Conservation (phyloP, 257 asterid genomes). For the Perilla frutescens region DNA sequence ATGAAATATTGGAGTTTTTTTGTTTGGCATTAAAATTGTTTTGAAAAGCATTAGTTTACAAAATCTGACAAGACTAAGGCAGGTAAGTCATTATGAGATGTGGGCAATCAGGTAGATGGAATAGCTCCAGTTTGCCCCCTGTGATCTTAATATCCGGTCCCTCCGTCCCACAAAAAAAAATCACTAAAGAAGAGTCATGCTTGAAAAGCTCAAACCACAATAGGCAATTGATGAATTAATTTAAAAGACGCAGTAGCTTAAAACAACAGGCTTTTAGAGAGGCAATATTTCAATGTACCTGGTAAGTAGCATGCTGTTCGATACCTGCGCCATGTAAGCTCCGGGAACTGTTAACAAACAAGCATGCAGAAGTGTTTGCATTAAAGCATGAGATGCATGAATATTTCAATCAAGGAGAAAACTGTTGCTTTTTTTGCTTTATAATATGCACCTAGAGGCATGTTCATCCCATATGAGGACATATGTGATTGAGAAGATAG, state of each 20-base stretch:
- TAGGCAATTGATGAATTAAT: neutral
- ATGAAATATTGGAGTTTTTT: neutral
- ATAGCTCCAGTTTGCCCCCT: neutral
- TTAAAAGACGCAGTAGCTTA: neutral
- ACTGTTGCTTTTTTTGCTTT: neutral
- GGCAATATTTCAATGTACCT: slow-evolving; percentile 43
- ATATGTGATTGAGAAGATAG: slow-evolving; percentile 40
- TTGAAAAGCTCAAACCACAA: neutral
- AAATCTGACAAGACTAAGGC: slow-evolving; percentile 24
- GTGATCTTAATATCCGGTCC: neutral
- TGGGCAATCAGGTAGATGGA: neutral
- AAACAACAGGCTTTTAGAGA: slow-evolving; percentile 2
- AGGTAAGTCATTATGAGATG: slow-evolving; percentile 32
- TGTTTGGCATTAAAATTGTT: neutral
- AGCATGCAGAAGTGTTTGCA: slow-evolving; percentile 9
- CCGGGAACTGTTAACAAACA: slow-evolving; percentile 44
- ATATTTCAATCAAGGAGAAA: neutral
- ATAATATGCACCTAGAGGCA: slow-evolving; percentile 54
- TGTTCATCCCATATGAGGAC: slow-evolving; percentile 52
- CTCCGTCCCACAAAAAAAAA: neutral
- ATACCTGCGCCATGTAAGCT: slow-evolving; percentile 57
- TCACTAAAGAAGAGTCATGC: neutral
- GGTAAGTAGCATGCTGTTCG: slow-evolving; percentile 43
- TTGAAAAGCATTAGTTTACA: neutral
- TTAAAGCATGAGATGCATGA: neutral